A percentile compares a stretch with the other conserved stretches of the same genome.
Conservation (phyloP, 2,329 filamentous ascomycete genomes). For the Diaporthe citrichinensis region DNA sequence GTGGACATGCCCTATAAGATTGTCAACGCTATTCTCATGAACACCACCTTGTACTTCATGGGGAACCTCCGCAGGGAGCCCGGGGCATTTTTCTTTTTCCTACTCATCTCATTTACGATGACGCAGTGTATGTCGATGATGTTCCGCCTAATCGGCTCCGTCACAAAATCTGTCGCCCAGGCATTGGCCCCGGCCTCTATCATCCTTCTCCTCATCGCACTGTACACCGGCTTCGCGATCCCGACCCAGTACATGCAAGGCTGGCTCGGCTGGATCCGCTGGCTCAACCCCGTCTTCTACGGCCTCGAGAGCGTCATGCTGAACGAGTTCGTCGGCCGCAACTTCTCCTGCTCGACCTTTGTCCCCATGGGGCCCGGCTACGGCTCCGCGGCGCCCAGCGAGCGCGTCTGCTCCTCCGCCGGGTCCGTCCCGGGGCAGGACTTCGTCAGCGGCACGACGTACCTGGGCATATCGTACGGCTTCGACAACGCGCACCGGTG, state of each 20-base stretch:
- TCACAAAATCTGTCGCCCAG: slow-evolving; percentile 78
- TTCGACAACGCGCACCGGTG: slow-evolving; percentile 74
- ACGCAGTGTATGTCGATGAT: slow-evolving; percentile 88
- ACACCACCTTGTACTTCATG: slow-evolving; percentile 88
- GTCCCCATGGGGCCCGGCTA: slow-evolving; percentile 60
- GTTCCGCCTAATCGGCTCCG: slow-evolving; percentile 83
- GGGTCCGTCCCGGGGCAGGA: slow-evolving; percentile 68
- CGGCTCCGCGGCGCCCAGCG: slow-evolving; percentile 44
- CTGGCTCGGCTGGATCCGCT: slow-evolving; percentile 89
- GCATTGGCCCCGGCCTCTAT: slow-evolving; percentile 73
- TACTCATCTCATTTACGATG: slow-evolving; percentile 80
- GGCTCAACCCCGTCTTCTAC: slow-evolving; percentile 83
- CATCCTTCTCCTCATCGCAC: slow-evolving; percentile 76
- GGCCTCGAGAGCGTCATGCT: slow-evolving; percentile 85
- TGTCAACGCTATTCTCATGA: slow-evolving; percentile 81
- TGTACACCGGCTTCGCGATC: slow-evolving; percentile 80
- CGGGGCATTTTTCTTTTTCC: slow-evolving; percentile 87
- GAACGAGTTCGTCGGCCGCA: slow-evolving; percentile 81
- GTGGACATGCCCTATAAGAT: slow-evolving; percentile 89
- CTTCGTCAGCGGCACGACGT: slow-evolving; percentile 70
- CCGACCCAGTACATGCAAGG: slow-evolving; percentile 78
- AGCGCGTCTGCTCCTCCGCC: slow-evolving; percentile 67
- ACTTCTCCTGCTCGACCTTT: slow-evolving; percentile 67
- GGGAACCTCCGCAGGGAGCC: slow-evolving; percentile 81
- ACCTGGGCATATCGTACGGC: slow-evolving; percentile 66